Base-by-base conservation (phyloP, 2,329 filamentous ascomycete genomes). In the Paracamarosporium sp. region DNA sequence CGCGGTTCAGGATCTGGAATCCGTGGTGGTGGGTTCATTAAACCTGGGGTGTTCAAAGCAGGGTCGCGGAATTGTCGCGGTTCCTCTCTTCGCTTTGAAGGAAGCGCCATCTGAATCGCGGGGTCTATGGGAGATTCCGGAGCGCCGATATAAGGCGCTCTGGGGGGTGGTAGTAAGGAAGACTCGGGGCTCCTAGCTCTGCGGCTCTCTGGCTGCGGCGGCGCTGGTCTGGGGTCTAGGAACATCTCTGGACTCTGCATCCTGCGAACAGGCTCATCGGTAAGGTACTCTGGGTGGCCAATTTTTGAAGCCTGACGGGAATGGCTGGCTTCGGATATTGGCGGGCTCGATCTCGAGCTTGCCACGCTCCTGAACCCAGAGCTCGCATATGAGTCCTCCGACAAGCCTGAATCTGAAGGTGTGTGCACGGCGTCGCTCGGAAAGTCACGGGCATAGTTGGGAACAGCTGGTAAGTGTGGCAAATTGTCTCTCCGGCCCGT, bases 71-170 rank as follows among this genome's bases (percentile, higher is more conserved):
- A 50, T 8, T 62, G 43, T 11, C 20, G 17, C 22, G 52, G 53
- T 22, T 65, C 65, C 28, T 50, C 58, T 4, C 60, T 62, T 28
- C 62, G 66, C 20, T 61, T 62, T 33, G 59, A 67, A 11, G 68
- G 57, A 1, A 67, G 52, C n/a, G 73, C 76, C 38, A 63, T 58
- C 41, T 77, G 74, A 33, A 79, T 76, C 2, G 76, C 76, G 9
- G 76, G 76, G 46, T 79, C 76, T 62, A 78, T 66, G 15, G 76
- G 76, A 4, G 74, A 78, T 44, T 76, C 72, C n/a, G 71, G 75
- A 33, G 64, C 57, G 22, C 66, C 63, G 8, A 60, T 59, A 31
- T 68, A 53, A 13, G 59, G 51, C 9, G 47, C 61, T 24, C 62
- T 64, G 45, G 70, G 66, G 45, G 70, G 66, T 31, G 69, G 58